Evolutionary conservation across 805 yeast genomes (phyloP).

Genomic region (Yarrowia porcina): DNA sequence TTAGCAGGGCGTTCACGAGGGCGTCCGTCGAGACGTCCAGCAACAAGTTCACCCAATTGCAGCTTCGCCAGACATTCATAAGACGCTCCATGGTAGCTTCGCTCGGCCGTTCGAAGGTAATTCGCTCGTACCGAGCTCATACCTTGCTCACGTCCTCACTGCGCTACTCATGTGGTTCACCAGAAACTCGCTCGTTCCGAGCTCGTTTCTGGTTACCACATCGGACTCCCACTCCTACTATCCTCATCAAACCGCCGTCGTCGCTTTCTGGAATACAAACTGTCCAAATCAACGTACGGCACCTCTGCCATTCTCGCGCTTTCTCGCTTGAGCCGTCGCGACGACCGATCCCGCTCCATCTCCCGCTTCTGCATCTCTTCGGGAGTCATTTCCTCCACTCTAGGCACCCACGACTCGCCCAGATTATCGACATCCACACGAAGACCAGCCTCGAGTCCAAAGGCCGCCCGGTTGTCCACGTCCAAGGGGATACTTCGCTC

Average conservation of each 20-base stretch:
- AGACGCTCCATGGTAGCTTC: no score
- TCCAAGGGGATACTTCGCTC: slow-evolving; percentile 61
- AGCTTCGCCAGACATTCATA: no score
- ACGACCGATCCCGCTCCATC: slow-evolving; percentile 87
- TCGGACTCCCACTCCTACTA: slow-evolving; percentile 26
- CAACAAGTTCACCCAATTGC: no score
- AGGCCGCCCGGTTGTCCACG: slow-evolving; percentile 57
- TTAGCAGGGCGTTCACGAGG: no score
- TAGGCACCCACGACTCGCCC: slow-evolving; percentile 84
- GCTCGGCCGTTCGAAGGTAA: no score
- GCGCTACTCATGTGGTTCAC: no score
- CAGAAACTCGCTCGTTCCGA: no score
- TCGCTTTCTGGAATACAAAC: slow-evolving; percentile 38
- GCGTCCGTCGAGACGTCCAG: no score
- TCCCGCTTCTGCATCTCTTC: slow-evolving; percentile 95
- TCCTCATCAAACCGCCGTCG: slow-evolving; percentile 33
- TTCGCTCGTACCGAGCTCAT: no score
- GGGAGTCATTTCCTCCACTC: slow-evolving; percentile 77
- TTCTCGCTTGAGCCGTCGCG: slow-evolving; percentile 90
- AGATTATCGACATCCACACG: slow-evolving; percentile 71
- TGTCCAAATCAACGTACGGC: slow-evolving; percentile 39
- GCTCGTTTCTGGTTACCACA: no score
- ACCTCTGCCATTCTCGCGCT: slow-evolving; percentile 68
- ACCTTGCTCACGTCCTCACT: no score
- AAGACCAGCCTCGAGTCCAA: slow-evolving; percentile 61